Percentiles rank a stretch among this genome's conserved stretches.
Conservation (phyloP, 2,329 filamentous ascomycete species). For the Blumeria hordei region DNA sequence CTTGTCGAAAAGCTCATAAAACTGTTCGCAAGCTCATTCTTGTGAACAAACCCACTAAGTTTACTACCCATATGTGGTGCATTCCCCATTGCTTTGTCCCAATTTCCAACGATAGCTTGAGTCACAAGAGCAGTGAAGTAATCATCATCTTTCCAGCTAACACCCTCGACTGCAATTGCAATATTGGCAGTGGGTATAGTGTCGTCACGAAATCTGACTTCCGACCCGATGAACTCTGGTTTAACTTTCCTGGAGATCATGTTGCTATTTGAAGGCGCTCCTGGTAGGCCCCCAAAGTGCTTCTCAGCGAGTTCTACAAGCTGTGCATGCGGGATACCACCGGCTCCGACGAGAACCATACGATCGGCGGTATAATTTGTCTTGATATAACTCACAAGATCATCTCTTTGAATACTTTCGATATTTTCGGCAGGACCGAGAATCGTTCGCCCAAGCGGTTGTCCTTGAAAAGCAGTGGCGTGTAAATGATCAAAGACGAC, state of each 20-base stretch:
- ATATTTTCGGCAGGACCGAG: conserved; percentile 97
- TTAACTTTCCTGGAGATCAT: conserved; percentile 51
- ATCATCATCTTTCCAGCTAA: conserved; percentile 97
- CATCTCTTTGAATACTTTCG: conserved; percentile 74
- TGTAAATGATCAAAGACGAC: conserved; percentile 98
- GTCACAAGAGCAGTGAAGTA: conserved; percentile 97
- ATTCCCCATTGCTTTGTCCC: conserved; percentile 96
- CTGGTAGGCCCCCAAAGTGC: conserved; percentile 65
- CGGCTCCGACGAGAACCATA: conserved; percentile 93
- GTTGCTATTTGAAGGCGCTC: conserved; percentile 49
- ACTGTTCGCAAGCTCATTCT: conserved; percentile 92
- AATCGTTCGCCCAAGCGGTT: conserved; percentile 92
- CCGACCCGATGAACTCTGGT: conserved; percentile 84
- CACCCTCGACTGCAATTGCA: conserved; percentile 94
- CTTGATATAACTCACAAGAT: conserved; percentile 92
- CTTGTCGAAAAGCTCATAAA: conserved; percentile 99
- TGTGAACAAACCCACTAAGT: conserved; percentile 82
- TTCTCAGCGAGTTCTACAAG: conserved; percentile 92
- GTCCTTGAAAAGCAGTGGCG: conserved; percentile 89
- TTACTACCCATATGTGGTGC: conserved; percentile 95
- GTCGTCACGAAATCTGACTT: conserved; percentile 88
- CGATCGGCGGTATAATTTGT: conserved; percentile 98
- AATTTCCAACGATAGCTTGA: conserved; percentile 98
- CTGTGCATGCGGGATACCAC: conserved; percentile 80
- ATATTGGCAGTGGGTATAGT: conserved; percentile 93